A percentile compares a stretch with the other conserved stretches of the same genome.
These are phyloP conservation scores for Polyplosphaeria fusca DNA, from an alignment of 495 filamentous ascomycete species.

Conservation along the genomic window DNA sequence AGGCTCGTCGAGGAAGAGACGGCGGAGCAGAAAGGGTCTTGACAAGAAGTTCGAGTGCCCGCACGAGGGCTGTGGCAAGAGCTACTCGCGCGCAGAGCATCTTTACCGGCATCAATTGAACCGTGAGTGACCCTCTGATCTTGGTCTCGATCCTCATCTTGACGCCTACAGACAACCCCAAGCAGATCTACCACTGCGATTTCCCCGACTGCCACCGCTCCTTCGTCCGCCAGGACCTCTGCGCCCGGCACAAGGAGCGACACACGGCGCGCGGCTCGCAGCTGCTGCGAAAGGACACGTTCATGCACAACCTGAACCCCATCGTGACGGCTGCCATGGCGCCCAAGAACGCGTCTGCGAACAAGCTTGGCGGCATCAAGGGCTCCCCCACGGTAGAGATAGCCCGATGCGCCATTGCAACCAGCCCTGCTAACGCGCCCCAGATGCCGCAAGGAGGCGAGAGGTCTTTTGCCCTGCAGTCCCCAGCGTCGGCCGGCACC, in stretches of 20 bases:
- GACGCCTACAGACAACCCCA: slow-evolving; percentile 62
- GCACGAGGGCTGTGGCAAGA: slow-evolving; percentile 86
- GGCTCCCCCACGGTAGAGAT: slow-evolving; percentile 30
- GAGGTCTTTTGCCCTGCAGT: slow-evolving; percentile 25
- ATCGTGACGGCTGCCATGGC: slow-evolving; percentile 32
- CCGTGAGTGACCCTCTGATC: slow-evolving; percentile 54
- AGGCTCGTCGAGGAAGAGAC: slow-evolving; percentile 61
- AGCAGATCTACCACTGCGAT: slow-evolving; percentile 93
- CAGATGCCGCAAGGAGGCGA: slow-evolving; percentile 27
- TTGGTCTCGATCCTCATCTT: background rate
- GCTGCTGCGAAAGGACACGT: slow-evolving; percentile 82
- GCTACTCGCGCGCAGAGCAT: slow-evolving; percentile 94
- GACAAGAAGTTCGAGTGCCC: slow-evolving; percentile 96
- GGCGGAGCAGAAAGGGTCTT: slow-evolving; percentile 78
- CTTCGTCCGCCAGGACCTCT: slow-evolving; percentile 93
- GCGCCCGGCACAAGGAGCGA: slow-evolving; percentile 86
- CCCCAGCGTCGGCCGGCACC: slow-evolving; percentile 26
- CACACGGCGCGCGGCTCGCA: slow-evolving; percentile 96
- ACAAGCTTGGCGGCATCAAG: slow-evolving; percentile 15
- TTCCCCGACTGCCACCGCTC: slow-evolving; percentile 85
- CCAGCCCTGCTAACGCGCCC: slow-evolving; percentile 11
- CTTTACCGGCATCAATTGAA: slow-evolving; percentile 96
- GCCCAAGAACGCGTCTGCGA: slow-evolving; percentile 12
- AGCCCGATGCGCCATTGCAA: slow-evolving; percentile 8
- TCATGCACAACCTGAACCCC: slow-evolving; percentile 54